Base-by-base conservation (phyloP, 2,329 filamentous ascomycete species). In the Claviceps capensis region DNA sequence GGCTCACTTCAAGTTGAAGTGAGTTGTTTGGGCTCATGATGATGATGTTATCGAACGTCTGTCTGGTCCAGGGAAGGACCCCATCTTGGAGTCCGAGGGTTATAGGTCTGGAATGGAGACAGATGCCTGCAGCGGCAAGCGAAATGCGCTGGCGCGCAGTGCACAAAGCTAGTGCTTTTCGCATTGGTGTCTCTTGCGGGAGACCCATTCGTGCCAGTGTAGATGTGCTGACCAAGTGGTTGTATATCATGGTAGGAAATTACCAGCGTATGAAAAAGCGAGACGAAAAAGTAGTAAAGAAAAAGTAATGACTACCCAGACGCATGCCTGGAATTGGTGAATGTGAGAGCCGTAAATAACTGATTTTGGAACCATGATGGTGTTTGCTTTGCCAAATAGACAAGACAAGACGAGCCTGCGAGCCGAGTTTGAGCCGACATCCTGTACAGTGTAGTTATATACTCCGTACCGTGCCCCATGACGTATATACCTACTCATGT, bases 141-240 rank as follows among this genome's bases (percentile, higher is more conserved):
- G 36, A 19, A 38, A 37, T 16, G 19, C 45, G 45, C 43, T 37
- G 17, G 13, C 37, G 34, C 41, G 44, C 48, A 50, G 42, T 47
- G 49, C 52, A 22, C 45, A 53, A 54, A 53, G 57, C 60, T 49
- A 62, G 60, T 62, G 60, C 56, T 59, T 54, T 53, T 26, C 59
- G 59, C 56, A 58, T 55, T 51, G n/a, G 53, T 55, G 52, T 55
- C 53, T 51, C 41, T 37, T 22, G 43, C 7, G 44, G 43, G 41
- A 52, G 45, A 49, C 52, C 23, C 36, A 48, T 53, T 53, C 41
- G 54, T 49, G 47, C 53, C 57, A 54, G 55, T 53, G 50, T 47
- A 47, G 57, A 56, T 57, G 48, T 55, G 41, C 54, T 55, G 53
- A 57, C 57, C 61, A 62, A 63, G 61, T 63, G 61, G 58, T 58